These are phyloP conservation scores for Corylus heterophylla DNA, from an alignment of 306 rosid species.

Conservation along the genomic window DNA sequence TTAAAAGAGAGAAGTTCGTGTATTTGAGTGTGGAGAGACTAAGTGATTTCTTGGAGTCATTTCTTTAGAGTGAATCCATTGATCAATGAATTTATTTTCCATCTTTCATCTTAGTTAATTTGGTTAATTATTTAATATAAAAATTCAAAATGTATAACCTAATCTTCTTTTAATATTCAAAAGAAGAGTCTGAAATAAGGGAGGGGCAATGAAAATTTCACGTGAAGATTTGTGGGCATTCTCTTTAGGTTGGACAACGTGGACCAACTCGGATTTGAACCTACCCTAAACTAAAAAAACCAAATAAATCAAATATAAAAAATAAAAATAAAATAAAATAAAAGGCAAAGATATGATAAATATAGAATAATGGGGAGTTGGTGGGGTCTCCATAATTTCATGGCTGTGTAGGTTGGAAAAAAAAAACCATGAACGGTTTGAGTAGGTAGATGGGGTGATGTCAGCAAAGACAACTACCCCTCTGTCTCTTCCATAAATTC, in stretches of 20 bases:
- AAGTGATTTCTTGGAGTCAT: too few species aligned
- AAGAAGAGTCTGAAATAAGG: neutral
- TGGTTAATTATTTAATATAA: too few species aligned
- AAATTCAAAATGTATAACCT: too few species aligned
- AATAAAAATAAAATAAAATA: too few species aligned
- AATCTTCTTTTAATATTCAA: neutral
- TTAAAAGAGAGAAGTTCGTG: too few species aligned
- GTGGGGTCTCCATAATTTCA: constrained; percentile 12
- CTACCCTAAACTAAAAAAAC: neutral
- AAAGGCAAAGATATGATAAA: neutral
- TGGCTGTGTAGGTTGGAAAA: neutral
- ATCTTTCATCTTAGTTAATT: too few species aligned
- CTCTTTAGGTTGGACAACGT: neutral
- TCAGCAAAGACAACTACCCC: constrained; percentile 18
- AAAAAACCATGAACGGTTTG: constrained; percentile 9
- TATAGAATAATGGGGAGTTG: neutral
- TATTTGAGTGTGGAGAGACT: too few species aligned
- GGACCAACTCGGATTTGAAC: neutral
- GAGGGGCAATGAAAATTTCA: neutral
- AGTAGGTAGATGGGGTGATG: constrained; percentile 38
- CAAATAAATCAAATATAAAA: neutral
- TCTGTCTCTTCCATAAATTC: constrained; percentile 37
- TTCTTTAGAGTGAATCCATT: too few species aligned
- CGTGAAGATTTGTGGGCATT: neutral
- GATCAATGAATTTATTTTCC: too few species aligned